Base-by-base conservation (phyloP, 1,284 basidiomycete species). In the Ustilago tritici region DNA sequence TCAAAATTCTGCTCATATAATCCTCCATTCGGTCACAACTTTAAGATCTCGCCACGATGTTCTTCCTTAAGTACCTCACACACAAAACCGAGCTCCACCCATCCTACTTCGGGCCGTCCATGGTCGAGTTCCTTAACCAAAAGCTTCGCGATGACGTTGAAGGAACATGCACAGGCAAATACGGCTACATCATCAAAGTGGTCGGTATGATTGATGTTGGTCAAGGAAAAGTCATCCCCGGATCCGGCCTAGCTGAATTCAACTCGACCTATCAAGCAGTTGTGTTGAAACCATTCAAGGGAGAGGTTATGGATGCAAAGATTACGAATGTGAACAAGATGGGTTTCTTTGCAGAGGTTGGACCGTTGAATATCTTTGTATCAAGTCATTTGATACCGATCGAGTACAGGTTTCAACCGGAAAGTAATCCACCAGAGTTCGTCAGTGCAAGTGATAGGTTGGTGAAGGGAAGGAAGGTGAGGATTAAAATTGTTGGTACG, bases 321-420 rank as follows among this genome's bases (percentile, higher is more conserved):
- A 96, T 99, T 32, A 93, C 92, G 79, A 95, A 94, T 78, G 97
- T 99, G 47, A 97, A 93, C 87, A 98, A 98, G 95, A 98, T 98
- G 95, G 95, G 95, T 7, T 97, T 98, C 88, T 98, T 98, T 80
- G 95, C 94, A 57, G 93, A 96, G 78, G 95, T 96, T 59, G 97
- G 97, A 46, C 97, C 96, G 11, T 56, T 86, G 19, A 82, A 80
- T 61, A 82, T 86, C 56, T 86, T 86, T 54, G 82, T 98, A 28
- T 96, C 95, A 19, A 93, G 94, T 77, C 95, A 98, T 88, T 94
- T 97, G 78, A 83, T 91, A 87, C 63, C 80, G 38, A 73, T 80
- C 52, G 81, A 98, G 96, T 82, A 82, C 72, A 80, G 77, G 68
- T 86, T 85, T 65, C 82, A 83, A 52, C 84, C 82, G 0, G 82